Conservation (phyloP, 768 basidiomycete genomes). For the Rhizopogon roseolus region DNA sequence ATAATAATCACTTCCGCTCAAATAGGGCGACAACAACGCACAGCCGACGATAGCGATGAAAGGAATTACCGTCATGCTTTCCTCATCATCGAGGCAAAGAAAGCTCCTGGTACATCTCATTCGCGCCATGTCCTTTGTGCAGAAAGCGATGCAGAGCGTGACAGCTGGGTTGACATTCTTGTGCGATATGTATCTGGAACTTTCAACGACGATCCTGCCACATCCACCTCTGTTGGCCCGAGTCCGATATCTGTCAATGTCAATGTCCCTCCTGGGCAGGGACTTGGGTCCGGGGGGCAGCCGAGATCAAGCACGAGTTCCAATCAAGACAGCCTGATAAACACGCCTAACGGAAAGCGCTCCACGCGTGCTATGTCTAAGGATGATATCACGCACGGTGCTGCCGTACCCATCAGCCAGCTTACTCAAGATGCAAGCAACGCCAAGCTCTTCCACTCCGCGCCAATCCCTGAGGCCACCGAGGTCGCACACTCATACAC, state of each 20-base stretch:
- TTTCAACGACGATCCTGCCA: conserved; percentile 68
- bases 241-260: conserved; percentile 19
- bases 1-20: conserved; percentile 90
- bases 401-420: conserved; percentile 52
- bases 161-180: conserved; percentile 92
- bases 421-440: conserved; percentile 50
- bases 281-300: conserved; percentile 30
- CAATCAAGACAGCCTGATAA: conserved; percentile 19
- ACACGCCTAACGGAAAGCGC: conserved; percentile 23
- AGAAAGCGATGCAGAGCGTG: conserved; percentile 90
- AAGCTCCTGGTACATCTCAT: conserved; percentile 61
- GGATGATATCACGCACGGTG: conserved; percentile 56
- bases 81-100: conserved; percentile 88
- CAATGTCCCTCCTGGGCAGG: conserved; percentile 21
- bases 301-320: conserved; percentile 58
- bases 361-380: conserved; percentile 43
- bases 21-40: conserved; percentile 90
- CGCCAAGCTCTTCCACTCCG: conserved; percentile 54
- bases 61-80: conserved; percentile 97
- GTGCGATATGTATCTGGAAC: conserved; percentile 80
- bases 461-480: conserved; percentile 24
- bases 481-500: conserved; percentile 26
- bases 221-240: conserved; percentile 35
- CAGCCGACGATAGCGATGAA: conserved; percentile 64
- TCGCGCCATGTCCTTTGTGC: conserved; percentile 93